A percentile compares a stretch with the other conserved stretches of the same genome.
phyloP scores from a whole-genome alignment of 2,329 filamentous ascomycete genomes.

The Aspergillus proliferans region DNA sequence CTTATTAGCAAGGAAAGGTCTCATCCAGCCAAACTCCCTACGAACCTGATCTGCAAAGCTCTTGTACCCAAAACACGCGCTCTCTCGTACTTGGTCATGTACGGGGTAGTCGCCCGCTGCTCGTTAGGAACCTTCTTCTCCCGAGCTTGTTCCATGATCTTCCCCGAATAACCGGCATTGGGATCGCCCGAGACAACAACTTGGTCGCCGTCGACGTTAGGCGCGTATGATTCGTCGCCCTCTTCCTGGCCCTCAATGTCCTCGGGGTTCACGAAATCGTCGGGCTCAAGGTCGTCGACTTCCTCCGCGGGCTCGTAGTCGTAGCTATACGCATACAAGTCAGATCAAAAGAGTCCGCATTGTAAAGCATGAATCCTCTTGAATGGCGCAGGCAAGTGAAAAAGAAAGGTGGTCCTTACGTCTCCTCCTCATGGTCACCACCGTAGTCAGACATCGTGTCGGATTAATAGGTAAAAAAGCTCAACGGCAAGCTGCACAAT shows the following conservation, averaged over 20 bases:
- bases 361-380: no score
- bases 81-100: conserved; percentile 99
- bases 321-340: conserved; percentile 28
- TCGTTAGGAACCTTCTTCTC: conserved; percentile 88
- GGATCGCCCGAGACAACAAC: conserved; percentile 46
- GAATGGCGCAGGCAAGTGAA: background rate
- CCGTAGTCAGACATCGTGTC: conserved; percentile 66
- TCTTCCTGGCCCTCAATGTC: conserved; percentile 48
- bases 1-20: conserved; percentile 17
- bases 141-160: conserved; percentile 52
- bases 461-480: conserved; percentile 6
- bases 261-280: conserved; percentile 53
- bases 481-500: conserved; percentile 7
- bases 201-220: conserved; percentile 34
- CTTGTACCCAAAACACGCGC: conserved; percentile 89
- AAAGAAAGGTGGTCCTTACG: conserved; percentile 40
- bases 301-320: conserved; percentile 53
- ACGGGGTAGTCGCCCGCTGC: conserved; percentile 85
- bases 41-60: conserved; percentile 89
- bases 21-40: conserved; percentile 1
- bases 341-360: conserved; percentile 10
- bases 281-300: conserved; percentile 62
- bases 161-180: conserved; percentile 43
- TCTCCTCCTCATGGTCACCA: conserved; percentile 57
- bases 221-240: conserved; percentile 39